Evolutionary conservation across 305 asterid species (phyloP).

Genomic region (Rubia peregrina): DNA sequence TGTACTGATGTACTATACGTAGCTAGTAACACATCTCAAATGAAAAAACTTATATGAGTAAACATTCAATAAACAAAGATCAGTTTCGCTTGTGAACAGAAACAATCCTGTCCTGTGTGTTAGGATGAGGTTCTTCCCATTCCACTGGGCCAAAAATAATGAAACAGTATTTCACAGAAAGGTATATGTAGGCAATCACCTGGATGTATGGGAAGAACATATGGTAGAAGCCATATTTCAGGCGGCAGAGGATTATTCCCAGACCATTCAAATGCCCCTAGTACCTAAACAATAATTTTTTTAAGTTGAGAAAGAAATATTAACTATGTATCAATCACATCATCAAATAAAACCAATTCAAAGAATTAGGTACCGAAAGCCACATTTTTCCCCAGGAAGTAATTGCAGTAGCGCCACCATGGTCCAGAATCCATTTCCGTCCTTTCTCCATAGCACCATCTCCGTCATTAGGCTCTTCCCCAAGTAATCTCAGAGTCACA

Average conservation of each 20-base stretch:
- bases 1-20: neutral
- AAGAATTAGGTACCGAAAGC: conserved; percentile 58
- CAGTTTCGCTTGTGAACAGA: neutral
- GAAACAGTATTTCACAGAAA: too few species aligned
- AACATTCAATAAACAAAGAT: neutral
- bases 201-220: conserved; percentile 81
- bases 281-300: conserved; percentile 44
- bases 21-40: neutral
- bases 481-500: conserved; percentile 85
- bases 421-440: conserved; percentile 75
- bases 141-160: neutral
- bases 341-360: neutral
- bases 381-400: conserved; percentile 98
- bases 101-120: neutral
- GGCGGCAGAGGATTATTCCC: conserved; percentile 98
- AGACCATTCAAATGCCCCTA: conserved; percentile 89
- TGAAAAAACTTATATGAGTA: neutral
- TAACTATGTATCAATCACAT: neutral
- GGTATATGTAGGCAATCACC: conserved; percentile 41
- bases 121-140: neutral
- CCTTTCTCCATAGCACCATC: conserved; percentile 92
- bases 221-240: conserved; percentile 89
- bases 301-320: neutral
- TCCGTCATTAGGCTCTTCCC: conserved; percentile 86
- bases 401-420: conserved; percentile 83